phyloP scores from a whole-genome alignment of 441 rosid species.

The Arabidopsis hybrid region DNA sequence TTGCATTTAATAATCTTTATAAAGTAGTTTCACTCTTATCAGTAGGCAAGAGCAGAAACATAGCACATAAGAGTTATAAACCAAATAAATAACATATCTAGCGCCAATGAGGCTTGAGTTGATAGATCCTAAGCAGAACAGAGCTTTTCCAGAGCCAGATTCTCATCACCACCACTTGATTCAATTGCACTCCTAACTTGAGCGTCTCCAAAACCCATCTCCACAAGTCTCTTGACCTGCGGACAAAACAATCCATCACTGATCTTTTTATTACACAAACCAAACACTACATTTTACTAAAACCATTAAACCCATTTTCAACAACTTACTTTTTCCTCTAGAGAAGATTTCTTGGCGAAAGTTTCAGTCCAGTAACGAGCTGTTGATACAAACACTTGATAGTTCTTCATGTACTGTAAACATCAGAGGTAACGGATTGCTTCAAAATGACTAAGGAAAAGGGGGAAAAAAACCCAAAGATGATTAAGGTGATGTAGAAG shows the following conservation, averaged over 20 bases:
- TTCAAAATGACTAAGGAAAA: neutral
- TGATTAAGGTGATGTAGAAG: conserved; percentile 14
- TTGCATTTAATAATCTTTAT: conserved; percentile 5
- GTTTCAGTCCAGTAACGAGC: conserved; percentile 98
- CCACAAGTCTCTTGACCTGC: conserved; percentile 86
- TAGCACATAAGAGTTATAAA: conserved; percentile 12
- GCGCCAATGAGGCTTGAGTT: conserved; percentile 18
- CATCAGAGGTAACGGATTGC: conserved; percentile 7
- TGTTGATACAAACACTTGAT: conserved; percentile 83
- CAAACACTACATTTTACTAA: neutral
- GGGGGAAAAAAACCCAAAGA: neutral
- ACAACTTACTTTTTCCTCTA: conserved; percentile 81
- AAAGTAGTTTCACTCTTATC: conserved; percentile 36
- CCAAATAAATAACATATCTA: conserved; percentile 31
- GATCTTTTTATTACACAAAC: neutral
- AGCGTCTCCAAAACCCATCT: conserved; percentile 91
- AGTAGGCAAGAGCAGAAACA: neutral
- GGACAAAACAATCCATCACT: conserved; percentile 10
- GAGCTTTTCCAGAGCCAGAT: conserved; percentile 91
- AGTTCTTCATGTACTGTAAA: conserved; percentile 83
- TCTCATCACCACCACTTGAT: conserved; percentile 91
- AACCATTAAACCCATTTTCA: no score
- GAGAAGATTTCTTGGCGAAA: conserved; percentile 82
- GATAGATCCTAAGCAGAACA: conserved; percentile 57
- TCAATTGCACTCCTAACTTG: conserved; percentile 81